Base-by-base conservation (phyloP, 768 basidiomycete species). In the Leccinum sublutescens region DNA sequence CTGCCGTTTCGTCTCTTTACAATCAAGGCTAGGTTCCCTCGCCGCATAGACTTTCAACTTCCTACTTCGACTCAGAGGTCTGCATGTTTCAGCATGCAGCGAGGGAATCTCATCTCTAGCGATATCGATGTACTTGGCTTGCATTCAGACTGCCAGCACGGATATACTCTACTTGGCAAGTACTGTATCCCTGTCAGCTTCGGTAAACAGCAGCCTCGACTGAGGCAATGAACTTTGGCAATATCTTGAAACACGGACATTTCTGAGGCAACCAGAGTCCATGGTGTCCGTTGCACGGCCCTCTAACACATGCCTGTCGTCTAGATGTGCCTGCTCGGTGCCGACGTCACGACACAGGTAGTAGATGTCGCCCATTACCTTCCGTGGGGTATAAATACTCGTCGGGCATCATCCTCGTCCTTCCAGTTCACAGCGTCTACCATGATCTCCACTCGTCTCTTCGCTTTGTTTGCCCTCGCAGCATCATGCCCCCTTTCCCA, bases 381-480 rank as follows among this genome's bases (percentile, higher is more conserved):
- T 17, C 14, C 25, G 27, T 17, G 12, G 49, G 17, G 52, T 60
- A 64, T 23, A 63, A 60, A 63, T 54, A 60, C 8, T 11, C 21
- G n/a, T 29, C 43, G 38, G 23, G 43, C 19, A 6, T 34, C 43
- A 0, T 45, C 17, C 27, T 54, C 38, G 33, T 29, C 23, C 40
- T 34, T 43, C 17, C 54, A 40, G 17, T 23, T 17, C 34, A 14
- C 51, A 38, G 8, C 52, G 4, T 55, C 29, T 14, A 33, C 38
- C 49, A 64, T 63, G 62, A 48, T 59, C 21, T 33, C 31, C 34
- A 17, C 52, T 1, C 49, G 15, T 33, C 27, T 64, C n/a, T 2
- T 50, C 19, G 23, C 63, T 51, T 34, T 64, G 11, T 60, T 66
- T 45, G 34, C 58, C 21, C 45, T 66, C 25, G 57, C 56, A 15